These are phyloP conservation scores for Saccharomyces hybrid DNA, from an alignment of 1,139 yeast species.

Conservation along the genomic window DNA sequence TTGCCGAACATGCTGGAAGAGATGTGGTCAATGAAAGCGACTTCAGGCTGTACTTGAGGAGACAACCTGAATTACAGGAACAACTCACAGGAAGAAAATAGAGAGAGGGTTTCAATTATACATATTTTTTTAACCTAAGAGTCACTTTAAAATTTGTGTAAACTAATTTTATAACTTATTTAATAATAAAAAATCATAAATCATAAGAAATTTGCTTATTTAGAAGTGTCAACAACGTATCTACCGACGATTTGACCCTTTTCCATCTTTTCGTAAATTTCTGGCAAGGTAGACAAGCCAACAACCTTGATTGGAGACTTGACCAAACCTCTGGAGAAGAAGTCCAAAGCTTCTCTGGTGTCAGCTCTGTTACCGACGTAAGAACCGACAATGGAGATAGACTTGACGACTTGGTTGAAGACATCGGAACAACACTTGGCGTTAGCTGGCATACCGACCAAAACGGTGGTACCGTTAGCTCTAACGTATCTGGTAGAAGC, in stretches of 20 bases:
- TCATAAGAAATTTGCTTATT: constrained; percentile 28
- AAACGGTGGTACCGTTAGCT: constrained; percentile 52
- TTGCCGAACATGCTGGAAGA: constrained; percentile 57
- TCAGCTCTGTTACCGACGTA: constrained; percentile 66
- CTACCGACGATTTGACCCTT: constrained; percentile 56
- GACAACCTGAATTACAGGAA: constrained; percentile 23
- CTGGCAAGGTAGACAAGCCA: constrained; percentile 49
- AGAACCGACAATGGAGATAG: constrained; percentile 50
- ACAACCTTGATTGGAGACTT: constrained; percentile 54
- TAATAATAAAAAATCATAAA: neutral
- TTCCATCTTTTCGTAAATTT: constrained; percentile 50
- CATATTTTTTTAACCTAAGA: neutral
- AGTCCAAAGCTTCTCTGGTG: constrained; percentile 57
- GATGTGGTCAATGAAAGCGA: constrained; percentile 46
- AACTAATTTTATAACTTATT: neutral
- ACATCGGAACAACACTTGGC: constrained; percentile 49
- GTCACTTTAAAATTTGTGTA: constrained; percentile 1
- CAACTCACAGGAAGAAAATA: constrained; percentile 4
- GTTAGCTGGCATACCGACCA: constrained; percentile 59
- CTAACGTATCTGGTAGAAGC: constrained; percentile 53
- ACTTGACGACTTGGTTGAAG: constrained; percentile 48
- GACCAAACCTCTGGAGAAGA: constrained; percentile 53
- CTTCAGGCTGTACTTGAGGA: constrained; percentile 40
- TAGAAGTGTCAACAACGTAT: constrained; percentile 54
- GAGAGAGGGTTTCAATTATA: too few relatives aligned